Conservation (phyloP, 305 asterid genomes). For the Caryopteris hybrid region DNA sequence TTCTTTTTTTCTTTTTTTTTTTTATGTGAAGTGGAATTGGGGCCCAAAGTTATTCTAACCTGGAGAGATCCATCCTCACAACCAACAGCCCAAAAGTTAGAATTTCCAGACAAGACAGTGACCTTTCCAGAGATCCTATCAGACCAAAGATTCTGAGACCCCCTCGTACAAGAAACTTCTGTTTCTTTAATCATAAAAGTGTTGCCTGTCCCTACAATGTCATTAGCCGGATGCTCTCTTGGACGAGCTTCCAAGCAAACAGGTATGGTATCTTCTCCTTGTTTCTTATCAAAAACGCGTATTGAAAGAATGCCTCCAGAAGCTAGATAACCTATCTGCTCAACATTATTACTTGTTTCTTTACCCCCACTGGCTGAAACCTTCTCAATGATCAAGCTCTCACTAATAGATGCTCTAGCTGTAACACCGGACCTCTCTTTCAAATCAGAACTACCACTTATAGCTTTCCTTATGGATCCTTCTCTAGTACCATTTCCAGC, state of each 20-base stretch:
- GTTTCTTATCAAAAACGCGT: constrained; percentile 65
- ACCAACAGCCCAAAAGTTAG: constrained; percentile 96
- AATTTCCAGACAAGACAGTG: constrained; percentile 91
- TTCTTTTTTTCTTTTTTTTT: not conserved
- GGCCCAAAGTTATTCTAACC: constrained; percentile 39
- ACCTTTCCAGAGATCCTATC: constrained; percentile 86
- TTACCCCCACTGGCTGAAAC: constrained; percentile 53
- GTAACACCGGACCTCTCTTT: constrained; percentile 64
- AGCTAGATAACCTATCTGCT: constrained; percentile 50
- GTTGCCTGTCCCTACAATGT: constrained; percentile 60
- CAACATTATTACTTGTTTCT: constrained; percentile 49
- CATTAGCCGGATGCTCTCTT: constrained; percentile 76
- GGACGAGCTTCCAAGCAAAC: constrained; percentile 90
- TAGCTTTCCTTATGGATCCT: constrained; percentile 42
- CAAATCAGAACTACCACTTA: constrained; percentile 43
- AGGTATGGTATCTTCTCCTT: constrained; percentile 55
- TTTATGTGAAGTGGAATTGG: not conserved
- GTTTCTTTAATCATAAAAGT: constrained; percentile 68
- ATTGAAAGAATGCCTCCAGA: constrained; percentile 54
- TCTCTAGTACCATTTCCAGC: constrained; percentile 39
- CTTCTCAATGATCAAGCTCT: constrained; percentile 82
- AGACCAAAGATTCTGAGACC: constrained; percentile 74
- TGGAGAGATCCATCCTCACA: constrained; percentile 96
- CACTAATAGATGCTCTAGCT: constrained; percentile 79
- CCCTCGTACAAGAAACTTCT: constrained; percentile 64